phyloP scores from a whole-genome alignment of 192 early-diverging fungal genomes.

The Entomortierella parvispora region DNA sequence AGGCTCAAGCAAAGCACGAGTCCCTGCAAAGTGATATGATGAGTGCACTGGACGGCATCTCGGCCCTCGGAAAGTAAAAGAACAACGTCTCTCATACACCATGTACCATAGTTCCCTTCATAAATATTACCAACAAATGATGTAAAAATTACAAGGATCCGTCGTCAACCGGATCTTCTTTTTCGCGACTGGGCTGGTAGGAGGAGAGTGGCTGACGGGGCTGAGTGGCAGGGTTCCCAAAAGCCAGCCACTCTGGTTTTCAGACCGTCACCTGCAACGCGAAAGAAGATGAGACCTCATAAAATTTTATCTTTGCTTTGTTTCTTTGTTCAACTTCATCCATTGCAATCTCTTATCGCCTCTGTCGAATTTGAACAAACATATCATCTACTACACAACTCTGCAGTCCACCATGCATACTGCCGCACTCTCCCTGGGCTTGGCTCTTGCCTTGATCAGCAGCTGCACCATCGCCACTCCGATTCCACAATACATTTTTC shows the following conservation, averaged over 20 bases:
- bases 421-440: constrained; percentile 2
- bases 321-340: too few species aligned
- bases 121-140: neutral
- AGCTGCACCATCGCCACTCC: neutral
- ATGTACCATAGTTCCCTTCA: neutral
- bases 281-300: too few species aligned
- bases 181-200: too few species aligned
- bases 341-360: too few species aligned
- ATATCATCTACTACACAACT: neutral
- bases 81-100: neutral
- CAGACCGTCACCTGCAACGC: too few species aligned
- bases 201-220: too few species aligned
- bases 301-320: too few species aligned
- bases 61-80: constrained; percentile 33
- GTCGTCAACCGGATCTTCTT: too few species aligned
- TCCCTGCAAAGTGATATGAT: constrained; percentile 43
- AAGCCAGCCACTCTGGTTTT: neutral
- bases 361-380: too few species aligned
- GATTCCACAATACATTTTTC: constrained; percentile 7
- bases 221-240: neutral
- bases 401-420: neutral
- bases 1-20: constrained; percentile 43
- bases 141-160: neutral
- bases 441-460: constrained; percentile 3
- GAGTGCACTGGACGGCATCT: constrained; percentile 47